Conservation (phyloP, 108 stramenopile genomes). For the Tribonema minus region DNA sequence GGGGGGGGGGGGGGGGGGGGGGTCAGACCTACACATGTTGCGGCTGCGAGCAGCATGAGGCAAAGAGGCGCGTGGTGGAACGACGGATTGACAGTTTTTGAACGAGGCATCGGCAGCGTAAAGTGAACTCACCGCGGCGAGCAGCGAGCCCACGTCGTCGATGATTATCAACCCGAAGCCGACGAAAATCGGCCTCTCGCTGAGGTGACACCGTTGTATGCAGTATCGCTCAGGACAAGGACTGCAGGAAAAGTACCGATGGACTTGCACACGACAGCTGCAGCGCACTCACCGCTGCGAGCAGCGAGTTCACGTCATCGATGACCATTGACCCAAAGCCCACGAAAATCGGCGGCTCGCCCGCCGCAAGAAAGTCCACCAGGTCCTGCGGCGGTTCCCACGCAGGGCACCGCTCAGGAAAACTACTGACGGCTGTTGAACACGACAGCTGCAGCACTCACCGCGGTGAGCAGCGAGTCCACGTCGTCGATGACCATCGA, state of each 20-base stretch:
- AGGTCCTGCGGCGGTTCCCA: neutral
- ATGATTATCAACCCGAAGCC: constrained; percentile 17
- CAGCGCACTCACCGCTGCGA: neutral
- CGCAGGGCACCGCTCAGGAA: neutral
- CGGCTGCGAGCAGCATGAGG: neutral
- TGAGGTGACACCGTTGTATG: neutral
- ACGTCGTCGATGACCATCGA: neutral
- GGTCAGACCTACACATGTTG: too few relatives aligned
- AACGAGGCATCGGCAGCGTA: neutral
- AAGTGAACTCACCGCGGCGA: neutral
- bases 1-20: neutral
- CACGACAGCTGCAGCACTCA: too few relatives aligned
- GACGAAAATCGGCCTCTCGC: constrained; percentile 8
- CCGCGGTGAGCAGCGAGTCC: neutral
- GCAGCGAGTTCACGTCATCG: neutral
- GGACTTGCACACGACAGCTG: too few relatives aligned
- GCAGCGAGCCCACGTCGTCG: neutral
- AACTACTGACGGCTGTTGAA: neutral
- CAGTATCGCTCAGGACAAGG: neutral
- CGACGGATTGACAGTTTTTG: neutral
- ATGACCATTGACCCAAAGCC: constrained; percentile 22
- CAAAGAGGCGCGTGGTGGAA: neutral
- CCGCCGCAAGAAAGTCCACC: too few relatives aligned
- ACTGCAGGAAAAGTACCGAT: neutral
- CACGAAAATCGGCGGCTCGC: constrained; percentile 8